phyloP scores from a whole-genome alignment of 176 grass and related monocot species.

The Rhynchospora pubera region DNA sequence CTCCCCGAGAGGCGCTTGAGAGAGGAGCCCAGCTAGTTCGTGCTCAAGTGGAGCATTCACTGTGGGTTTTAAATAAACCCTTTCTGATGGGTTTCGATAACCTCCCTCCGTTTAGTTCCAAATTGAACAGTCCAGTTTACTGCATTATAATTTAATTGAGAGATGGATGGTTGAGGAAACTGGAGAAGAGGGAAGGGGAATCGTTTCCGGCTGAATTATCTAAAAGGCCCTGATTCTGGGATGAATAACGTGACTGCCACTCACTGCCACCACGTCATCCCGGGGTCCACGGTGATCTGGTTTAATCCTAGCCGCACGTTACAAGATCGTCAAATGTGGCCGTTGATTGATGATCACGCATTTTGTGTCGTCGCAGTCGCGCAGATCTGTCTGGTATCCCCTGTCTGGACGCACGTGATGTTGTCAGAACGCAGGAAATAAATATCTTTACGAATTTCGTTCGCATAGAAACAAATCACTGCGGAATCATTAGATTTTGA shows the following conservation, averaged over 20 bases:
- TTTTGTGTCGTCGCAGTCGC: background rate
- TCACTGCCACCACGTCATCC: background rate
- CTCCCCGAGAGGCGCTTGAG: background rate
- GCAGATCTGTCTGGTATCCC: background rate
- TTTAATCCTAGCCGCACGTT: background rate
- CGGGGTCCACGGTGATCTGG: background rate
- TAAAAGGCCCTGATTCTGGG: background rate
- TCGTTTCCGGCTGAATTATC: background rate
- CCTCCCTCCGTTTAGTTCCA: background rate
- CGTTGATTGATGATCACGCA: background rate
- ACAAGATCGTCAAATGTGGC: background rate
- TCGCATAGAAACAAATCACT: background rate
- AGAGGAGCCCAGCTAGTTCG: background rate
- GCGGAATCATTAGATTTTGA: background rate
- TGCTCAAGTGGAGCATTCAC: background rate
- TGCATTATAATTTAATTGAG: background rate
- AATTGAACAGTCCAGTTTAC: background rate
- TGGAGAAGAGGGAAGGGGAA: background rate
- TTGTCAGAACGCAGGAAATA: background rate
- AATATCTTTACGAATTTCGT: background rate
- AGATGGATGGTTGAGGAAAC: background rate
- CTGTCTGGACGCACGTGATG: conserved; percentile 2
- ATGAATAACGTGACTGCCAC: conserved; percentile 8
- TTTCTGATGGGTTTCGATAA: background rate
- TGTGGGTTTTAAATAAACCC: background rate